phyloP scores from a whole-genome alignment of 768 basidiomycete species.

The Mycena epipterygia region DNA sequence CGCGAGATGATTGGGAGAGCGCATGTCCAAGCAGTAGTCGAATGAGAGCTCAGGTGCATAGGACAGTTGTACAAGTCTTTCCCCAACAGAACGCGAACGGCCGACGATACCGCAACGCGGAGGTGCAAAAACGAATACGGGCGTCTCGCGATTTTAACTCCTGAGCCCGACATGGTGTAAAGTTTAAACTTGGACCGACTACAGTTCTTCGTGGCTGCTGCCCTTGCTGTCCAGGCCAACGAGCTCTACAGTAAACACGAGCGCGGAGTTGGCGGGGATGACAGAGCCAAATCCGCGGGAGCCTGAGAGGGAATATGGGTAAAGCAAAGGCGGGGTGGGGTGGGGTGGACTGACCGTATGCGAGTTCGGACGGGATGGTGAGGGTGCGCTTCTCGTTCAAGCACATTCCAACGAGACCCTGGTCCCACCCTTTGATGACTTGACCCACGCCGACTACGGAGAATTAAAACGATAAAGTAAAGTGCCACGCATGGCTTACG shows the following conservation, averaged over 20 bases:
- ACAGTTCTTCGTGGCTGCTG: constrained; percentile 68
- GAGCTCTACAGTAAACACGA: constrained; percentile 92
- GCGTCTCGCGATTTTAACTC: constrained; percentile 12
- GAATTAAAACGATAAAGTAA: not conserved
- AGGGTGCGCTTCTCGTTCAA: constrained; percentile 89
- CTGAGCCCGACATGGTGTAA: not conserved
- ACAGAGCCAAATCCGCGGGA: constrained; percentile 78
- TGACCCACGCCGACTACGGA: constrained; percentile 80
- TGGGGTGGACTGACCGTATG: constrained; percentile 76
- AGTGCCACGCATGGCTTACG: constrained; percentile 60
- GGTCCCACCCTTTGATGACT: constrained; percentile 90
- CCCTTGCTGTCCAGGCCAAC: constrained; percentile 66
- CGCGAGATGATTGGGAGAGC: no score
- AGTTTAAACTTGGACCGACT: constrained; percentile 24
- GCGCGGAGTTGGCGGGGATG: constrained; percentile 84
- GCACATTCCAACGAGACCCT: constrained; percentile 89
- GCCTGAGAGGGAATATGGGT: constrained; percentile 56
- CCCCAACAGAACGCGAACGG: constrained; percentile 26
- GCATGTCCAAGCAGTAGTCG: no score
- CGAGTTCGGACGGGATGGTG: constrained; percentile 85
- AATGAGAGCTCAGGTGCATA: constrained; percentile 23
- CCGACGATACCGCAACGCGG: constrained; percentile 1
- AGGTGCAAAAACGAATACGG: constrained; percentile 9
- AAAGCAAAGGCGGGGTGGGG: not conserved
- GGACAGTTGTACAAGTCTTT: not conserved